Conservation (phyloP, 176 grass and related monocot species). For the Avena sativa region DNA sequence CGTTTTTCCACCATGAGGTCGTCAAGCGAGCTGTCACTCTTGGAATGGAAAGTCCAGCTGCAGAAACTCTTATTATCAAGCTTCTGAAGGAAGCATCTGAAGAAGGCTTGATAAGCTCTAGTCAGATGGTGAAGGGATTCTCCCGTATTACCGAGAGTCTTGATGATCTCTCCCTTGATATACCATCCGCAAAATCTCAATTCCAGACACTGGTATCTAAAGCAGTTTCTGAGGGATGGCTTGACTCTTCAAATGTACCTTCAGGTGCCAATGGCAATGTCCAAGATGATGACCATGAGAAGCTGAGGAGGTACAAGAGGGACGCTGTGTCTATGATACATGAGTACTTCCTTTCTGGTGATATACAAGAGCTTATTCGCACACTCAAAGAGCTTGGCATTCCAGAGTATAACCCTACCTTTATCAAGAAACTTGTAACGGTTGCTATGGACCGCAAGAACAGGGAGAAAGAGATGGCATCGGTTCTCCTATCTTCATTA, state of each 20-base stretch:
- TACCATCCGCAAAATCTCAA: constrained; percentile 80
- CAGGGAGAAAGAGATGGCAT: constrained; percentile 94
- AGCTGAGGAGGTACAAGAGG: constrained; percentile 85
- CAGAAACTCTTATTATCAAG: constrained; percentile 66
- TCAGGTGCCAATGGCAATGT: constrained; percentile 53
- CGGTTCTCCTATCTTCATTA: constrained; percentile 82
- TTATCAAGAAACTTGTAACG: constrained; percentile 93
- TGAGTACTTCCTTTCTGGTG: constrained; percentile 92
- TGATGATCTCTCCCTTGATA: constrained; percentile 91
- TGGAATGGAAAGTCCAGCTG: constrained; percentile 81
- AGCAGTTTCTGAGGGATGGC: constrained; percentile 81
- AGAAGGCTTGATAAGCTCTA: constrained; percentile 88
- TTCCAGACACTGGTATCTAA: constrained; percentile 66
- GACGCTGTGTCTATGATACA: constrained; percentile 88
- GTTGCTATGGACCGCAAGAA: constrained; percentile 95
- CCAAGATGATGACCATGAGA: constrained; percentile 64
- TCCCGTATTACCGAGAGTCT: constrained; percentile 74
- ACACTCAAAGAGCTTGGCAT: constrained; percentile 78
- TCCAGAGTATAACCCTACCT: constrained; percentile 79
- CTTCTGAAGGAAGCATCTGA: constrained; percentile 91
- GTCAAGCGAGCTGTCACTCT: constrained; percentile 86
- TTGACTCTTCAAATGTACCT: constrained; percentile 63
- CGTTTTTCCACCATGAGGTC: constrained; percentile 98
- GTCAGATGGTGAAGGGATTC: constrained; percentile 93
- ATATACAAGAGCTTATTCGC: constrained; percentile 75